phyloP scores from a whole-genome alignment of 2,329 filamentous ascomycete species.

The Teratosphaeria nubilosa region DNA sequence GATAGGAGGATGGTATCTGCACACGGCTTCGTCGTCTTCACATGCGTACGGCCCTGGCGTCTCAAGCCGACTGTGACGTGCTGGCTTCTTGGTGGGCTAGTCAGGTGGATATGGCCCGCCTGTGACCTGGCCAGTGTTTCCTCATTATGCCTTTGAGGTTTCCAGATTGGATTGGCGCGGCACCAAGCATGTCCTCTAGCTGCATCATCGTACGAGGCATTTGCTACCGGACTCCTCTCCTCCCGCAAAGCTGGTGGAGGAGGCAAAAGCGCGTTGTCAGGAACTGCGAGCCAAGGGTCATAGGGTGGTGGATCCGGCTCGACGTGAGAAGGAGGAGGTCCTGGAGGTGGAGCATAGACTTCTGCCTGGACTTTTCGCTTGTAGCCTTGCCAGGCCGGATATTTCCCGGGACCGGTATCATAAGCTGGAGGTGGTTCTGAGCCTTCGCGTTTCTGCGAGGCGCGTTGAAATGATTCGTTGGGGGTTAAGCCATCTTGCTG shows the following conservation, averaged over 20 bases:
- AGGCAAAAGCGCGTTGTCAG: constrained; percentile 62
- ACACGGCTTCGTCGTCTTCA: constrained; percentile 28
- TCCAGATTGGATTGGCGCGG: constrained; percentile 46
- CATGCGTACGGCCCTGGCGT: constrained; percentile 41
- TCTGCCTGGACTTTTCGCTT: neutral
- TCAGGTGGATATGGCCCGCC: constrained; percentile 42
- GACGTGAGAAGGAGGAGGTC: constrained; percentile 19
- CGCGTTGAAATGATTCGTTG: too few relatives aligned
- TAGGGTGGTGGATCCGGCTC: constrained; percentile 43
- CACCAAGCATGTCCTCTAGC: constrained; percentile 60
- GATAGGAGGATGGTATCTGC: constrained; percentile 56
- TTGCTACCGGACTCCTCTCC: constrained; percentile 57
- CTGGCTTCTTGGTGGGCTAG: constrained; percentile 31
- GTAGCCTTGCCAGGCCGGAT: neutral
- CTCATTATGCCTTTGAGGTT: constrained; percentile 33
- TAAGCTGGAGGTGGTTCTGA: neutral
- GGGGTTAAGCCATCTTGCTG: neutral
- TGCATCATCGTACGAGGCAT: constrained; percentile 56
- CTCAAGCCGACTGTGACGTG: constrained; percentile 36
- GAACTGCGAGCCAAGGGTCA: constrained; percentile 65
- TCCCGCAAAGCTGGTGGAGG: constrained; percentile 60
- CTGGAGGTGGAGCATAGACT: constrained; percentile 21
- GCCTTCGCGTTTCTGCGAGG: neutral
- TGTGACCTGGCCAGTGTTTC: constrained; percentile 36
- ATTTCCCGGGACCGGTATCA: neutral